Base-by-base conservation (phyloP, 148 eudicot genomes). In the Chenopodium album region DNA sequence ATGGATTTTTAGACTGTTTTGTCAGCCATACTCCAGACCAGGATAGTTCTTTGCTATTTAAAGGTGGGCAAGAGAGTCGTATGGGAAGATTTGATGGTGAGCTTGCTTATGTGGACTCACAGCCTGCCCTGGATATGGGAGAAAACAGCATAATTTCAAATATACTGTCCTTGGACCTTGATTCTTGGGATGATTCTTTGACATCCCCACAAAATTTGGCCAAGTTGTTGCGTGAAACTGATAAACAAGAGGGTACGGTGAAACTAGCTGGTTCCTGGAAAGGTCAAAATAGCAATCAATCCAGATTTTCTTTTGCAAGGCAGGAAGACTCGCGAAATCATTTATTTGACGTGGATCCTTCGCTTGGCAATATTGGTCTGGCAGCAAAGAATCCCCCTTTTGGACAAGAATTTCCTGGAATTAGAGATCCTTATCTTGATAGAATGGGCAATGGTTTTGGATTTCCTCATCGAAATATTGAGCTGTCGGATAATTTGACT, bases 271-370 rank as follows among this genome's bases (percentile, higher is more conserved):
- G 82, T 82, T 84, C 97, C 29, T 79, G 93, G 89, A 94, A 87
- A 87, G 82, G 76, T 70, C 97, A 90, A 84, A 89, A 74, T 67
- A 92, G 89, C 90, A 90, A 88, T 78, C 97, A 97, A 79, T 97
- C 99, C 63, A 92, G 97, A 84, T 97, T 96, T 86, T 94, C 98
- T 52, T 97, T 97, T 91, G 99, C 98, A 34, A 94, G 99, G 83
- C 92, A 94, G 84, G 97, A 91, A 28, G 93, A 93, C 69, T 64
- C 83, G 50, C 82, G 74, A 62, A 85, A 84, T 81, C 84, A 84
- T 75, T 68, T 86, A 26, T 77, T 82, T 71, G 85, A 85, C 78
- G 65, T 46, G 62, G 90, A 80, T 73, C 83, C 90, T 70, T 84
- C 91, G 83, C 76, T 87, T 17, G 76, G 86, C 81, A 85, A 84